Evolutionary conservation across 345 rosid species (phyloP), one percentile per base, ranked within the genome.

Genomic region (Syzygium jambos): DNA sequence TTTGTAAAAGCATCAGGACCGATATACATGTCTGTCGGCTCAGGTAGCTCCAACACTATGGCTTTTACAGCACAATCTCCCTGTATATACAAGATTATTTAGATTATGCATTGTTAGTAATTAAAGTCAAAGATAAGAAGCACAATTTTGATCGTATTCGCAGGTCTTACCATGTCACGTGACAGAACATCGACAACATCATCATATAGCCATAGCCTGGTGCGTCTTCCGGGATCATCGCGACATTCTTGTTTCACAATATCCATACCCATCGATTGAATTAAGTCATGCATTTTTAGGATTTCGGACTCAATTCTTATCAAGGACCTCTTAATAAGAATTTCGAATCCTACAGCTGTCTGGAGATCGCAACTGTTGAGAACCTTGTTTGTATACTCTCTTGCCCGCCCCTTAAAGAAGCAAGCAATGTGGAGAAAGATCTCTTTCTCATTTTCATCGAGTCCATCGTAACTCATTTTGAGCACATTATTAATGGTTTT

Each of bases 241-340:
- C 0, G 0, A 25, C 19, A 11, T 46, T 82, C 85, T 41, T 41
- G 85, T 5, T 51, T 25, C 51, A 82, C 85, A 5, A 82, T 82
- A 0, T 82, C 21, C 9, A 1, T 46, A 21, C 85, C 51, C 85
- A 82, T 82, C 1, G 2, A 27, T 4, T 82, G 85, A 82, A 82
- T 23, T 2, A 82, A 82, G 85, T 38, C n/a, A 49, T 82, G 85
- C 85, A 82, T 3, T 82, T 25, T 0, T 7, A 82, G 30, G 2
- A 1, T 23, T 0, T 5, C 15, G 0, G 0, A 0, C 7, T 15
- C 46, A 34, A 84, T 7, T 1, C 25, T 29, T 52, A 84, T 84
- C 13, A 52, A 5, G 43, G 41, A 84, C 14, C 57, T 84, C 27
- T 84, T 38, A 3, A 16, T 16, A 53, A 84, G 85, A 29, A 0